These are phyloP conservation scores for Neocatenulostroma microsporum DNA, from an alignment of 2,329 filamentous ascomycete genomes.

Conservation along the genomic window DNA sequence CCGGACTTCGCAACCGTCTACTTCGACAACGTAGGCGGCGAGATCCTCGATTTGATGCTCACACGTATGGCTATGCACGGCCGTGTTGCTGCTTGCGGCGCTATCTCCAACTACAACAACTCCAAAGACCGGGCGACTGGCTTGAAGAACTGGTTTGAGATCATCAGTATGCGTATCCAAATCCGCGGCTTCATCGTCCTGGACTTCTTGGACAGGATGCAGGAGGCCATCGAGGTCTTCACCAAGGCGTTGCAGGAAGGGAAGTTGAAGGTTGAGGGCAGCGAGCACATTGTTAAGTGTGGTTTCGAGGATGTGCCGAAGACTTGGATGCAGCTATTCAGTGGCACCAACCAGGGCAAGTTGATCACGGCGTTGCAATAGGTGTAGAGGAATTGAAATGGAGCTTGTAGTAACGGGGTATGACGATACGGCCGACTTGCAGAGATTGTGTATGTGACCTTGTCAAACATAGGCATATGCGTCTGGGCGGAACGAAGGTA, in stretches of 20 bases:
- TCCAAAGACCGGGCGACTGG: slow-evolving; percentile 31
- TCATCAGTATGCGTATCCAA: slow-evolving; percentile 27
- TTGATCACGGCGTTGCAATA: slow-evolving; percentile 12
- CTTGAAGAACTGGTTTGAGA: slow-evolving; percentile 30
- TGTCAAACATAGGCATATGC: no score
- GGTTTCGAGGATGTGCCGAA: slow-evolving; percentile 44
- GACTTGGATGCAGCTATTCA: slow-evolving; percentile 44
- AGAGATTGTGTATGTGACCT: no score
- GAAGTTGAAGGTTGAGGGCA: slow-evolving; percentile 39
- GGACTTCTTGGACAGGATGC: slow-evolving; percentile 19
- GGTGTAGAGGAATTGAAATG: no score
- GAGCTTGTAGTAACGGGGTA: no score
- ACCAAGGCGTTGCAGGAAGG: slow-evolving; percentile 32
- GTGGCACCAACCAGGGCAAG: slow-evolving; percentile 29
- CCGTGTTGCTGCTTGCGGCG: slow-evolving; percentile 62
- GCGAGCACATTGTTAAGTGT: slow-evolving; percentile 41
- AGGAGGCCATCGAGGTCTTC: slow-evolving; percentile 20
- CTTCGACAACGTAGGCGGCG: slow-evolving; percentile 67
- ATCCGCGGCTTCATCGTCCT: slow-evolving; percentile 30
- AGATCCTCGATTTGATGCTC: slow-evolving; percentile 60
- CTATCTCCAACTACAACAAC: slow-evolving; percentile 61
- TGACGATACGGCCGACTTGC: no score
- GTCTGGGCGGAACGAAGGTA: no score
- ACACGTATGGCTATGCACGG: slow-evolving; percentile 53
- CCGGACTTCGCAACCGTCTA: slow-evolving; percentile 52